These are phyloP conservation scores for Piper betle DNA, from an alignment of 164 flowering plant genomes.

Conservation along the genomic window DNA sequence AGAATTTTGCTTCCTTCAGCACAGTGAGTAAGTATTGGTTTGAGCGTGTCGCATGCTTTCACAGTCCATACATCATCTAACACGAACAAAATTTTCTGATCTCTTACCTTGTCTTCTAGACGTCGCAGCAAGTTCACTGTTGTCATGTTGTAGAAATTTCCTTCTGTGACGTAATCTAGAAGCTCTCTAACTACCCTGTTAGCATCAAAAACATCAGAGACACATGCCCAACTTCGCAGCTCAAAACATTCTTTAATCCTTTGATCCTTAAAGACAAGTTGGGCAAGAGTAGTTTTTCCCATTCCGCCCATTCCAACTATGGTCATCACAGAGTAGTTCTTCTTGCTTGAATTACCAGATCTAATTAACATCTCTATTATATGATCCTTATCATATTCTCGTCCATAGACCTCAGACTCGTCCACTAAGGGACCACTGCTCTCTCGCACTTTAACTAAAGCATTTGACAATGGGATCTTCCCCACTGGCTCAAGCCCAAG, in stretches of 20 bases:
- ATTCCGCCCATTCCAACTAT: constrained; percentile 5
- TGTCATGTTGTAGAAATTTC: not conserved
- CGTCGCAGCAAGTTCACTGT: not conserved
- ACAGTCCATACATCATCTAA: constrained; percentile 8
- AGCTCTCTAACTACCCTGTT: not conserved
- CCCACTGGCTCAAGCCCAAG: not conserved
- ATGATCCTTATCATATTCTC: not conserved
- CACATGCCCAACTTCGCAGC: constrained; percentile 1
- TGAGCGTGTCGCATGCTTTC: constrained; percentile 1
- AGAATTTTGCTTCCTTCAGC: constrained; percentile 3
- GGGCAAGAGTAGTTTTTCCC: constrained; percentile 4
- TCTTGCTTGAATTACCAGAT: not conserved
- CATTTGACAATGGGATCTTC: not conserved
- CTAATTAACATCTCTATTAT: not conserved
- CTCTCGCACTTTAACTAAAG: not conserved
- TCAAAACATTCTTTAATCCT: not conserved
- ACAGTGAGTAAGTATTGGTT: not conserved
- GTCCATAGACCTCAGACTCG: not conserved
- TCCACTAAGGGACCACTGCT: not conserved
- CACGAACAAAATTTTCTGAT: constrained; percentile 1
- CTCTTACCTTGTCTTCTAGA: not conserved
- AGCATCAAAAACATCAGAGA: not conserved
- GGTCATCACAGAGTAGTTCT: not conserved
- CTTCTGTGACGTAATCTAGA: not conserved
- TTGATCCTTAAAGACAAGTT: constrained; percentile 1